A percentile compares a stretch with the other conserved stretches of the same genome.
These are phyloP conservation scores for Sclerotinia trifoliorum DNA, from an alignment of 2,329 filamentous ascomycete species.

Conservation along the genomic window DNA sequence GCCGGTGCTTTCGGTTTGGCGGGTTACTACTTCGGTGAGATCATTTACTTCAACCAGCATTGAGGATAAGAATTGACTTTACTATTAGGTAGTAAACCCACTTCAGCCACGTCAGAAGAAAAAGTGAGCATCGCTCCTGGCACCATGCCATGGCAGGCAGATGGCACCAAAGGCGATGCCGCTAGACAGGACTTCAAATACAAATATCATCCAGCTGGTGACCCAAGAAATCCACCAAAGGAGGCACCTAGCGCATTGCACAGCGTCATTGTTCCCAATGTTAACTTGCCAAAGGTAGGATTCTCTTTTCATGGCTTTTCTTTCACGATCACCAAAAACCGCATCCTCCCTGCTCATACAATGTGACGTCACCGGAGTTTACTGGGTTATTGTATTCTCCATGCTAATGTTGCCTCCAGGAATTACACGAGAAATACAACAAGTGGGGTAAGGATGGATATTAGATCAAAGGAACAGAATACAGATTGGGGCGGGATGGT, in stretches of 20 bases:
- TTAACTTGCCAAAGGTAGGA: constrained; percentile 85
- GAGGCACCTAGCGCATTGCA: constrained; percentile 95
- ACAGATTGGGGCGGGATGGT: constrained; percentile 10
- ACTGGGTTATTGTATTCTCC: background rate
- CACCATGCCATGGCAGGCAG: constrained; percentile 90
- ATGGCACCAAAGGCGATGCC: constrained; percentile 62
- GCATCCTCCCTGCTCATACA: background rate
- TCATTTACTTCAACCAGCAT: constrained; percentile 13
- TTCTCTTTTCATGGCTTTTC: background rate
- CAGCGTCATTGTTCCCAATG: constrained; percentile 88
- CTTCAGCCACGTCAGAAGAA: constrained; percentile 77
- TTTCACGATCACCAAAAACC: background rate
- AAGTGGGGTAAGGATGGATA: constrained; percentile 99
- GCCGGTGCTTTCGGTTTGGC: constrained; percentile 81
- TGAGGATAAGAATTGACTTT: constrained; percentile 31
- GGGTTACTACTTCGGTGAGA: constrained; percentile 80
- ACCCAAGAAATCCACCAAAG: constrained; percentile 70
- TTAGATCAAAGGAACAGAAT: constrained; percentile 38
- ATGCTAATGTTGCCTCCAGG: constrained; percentile 48
- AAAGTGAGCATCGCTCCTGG: constrained; percentile 69
- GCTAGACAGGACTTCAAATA: constrained; percentile 57
- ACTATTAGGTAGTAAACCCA: constrained; percentile 73
- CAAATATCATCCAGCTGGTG: constrained; percentile 67
- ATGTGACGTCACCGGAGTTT: background rate
- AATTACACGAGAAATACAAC: constrained; percentile 96